Base-by-base conservation (phyloP, 2,329 filamentous ascomycete genomes). In the Chaetomiaceae sp. region DNA sequence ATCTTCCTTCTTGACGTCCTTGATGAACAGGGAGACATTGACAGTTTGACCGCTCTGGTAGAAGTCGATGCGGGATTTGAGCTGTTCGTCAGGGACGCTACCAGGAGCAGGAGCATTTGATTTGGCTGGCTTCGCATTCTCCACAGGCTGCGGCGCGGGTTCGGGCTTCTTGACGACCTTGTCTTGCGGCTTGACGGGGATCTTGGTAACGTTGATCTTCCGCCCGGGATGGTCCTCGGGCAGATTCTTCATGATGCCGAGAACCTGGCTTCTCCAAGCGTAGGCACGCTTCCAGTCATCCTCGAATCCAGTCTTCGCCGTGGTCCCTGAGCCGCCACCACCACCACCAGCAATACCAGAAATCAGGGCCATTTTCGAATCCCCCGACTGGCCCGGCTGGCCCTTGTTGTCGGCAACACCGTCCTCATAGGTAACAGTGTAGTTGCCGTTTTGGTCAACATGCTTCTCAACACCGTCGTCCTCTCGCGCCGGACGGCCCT, bases 391-490 rank as follows among this genome's bases (percentile, higher is more conserved):
- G 34, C 53, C 53, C 9, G 61, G 60, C 33, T 62, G 61, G 4
- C 57, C 43, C 13, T 57, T 53, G 33, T 60, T 55, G 27, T 58
- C 57, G 2, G 60, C 58, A 14, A 60, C 54, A 3, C 65, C 60
- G 14, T 73, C 68, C 4, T 60, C 62, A 12, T 57, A 56, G 0
- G 68, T 74, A 16, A 69, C 68, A 0, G 57, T 69, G 66, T 80
- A 82, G 53, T 72, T 69, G 2, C 79, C 78, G 1, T 71, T 60
- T 4, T 61, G 65, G 59, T 79, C 73, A 3, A 74, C 68, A 2
- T 66, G 64, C 5, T 60, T 58, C 21, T 63, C 59, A 40, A 72
- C 70, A 4, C 64, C 66, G 34, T 73, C 71, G 14, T 67, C 58
- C 43, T 70, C 67, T 12, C 46, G 51, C 4, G 64, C 67, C 16